phyloP scores from a whole-genome alignment of 2,329 filamentous ascomycete species.

The Ceratocystis smalleyi region DNA sequence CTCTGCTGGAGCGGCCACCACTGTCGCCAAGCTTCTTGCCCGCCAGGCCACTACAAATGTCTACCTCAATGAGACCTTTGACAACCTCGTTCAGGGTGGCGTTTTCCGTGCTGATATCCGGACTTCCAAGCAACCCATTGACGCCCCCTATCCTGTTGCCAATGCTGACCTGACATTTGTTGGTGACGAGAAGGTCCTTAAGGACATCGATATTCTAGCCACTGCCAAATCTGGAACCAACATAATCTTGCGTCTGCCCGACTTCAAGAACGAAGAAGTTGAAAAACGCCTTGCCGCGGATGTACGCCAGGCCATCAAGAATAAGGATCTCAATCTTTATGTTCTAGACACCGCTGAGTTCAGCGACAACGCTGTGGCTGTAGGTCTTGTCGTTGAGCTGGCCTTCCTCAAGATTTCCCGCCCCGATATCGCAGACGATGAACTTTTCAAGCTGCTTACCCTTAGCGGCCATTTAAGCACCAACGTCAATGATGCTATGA shows the following conservation, averaged over 20 bases:
- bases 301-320: conserved; percentile 55
- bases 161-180: conserved; percentile 67
- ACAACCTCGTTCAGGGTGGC: conserved; percentile 58
- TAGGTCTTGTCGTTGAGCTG: conserved; percentile 57
- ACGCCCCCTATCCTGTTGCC: conserved; percentile 67
- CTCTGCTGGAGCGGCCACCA: conserved; percentile 47
- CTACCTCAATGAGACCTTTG: conserved; percentile 45
- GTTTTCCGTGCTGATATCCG: conserved; percentile 72
- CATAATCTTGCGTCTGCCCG: conserved; percentile 59
- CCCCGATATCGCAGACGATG: conserved; percentile 46
- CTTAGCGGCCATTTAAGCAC: conserved; percentile 10
- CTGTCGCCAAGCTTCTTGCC: conserved; percentile 45
- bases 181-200: conserved; percentile 63
- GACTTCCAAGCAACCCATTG: conserved; percentile 64
- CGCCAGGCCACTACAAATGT: conserved; percentile 53
- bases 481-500: conserved; percentile 12
- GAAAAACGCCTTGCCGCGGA: conserved; percentile 67
- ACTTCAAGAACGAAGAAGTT: conserved; percentile 71
- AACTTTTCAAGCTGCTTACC: conserved; percentile 49
- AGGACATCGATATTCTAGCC: conserved; percentile 58
- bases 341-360: conserved; percentile 58
- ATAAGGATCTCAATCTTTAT: conserved; percentile 56
- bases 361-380: conserved; percentile 43
- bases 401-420: conserved; percentile 68
- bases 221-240: conserved; percentile 55